A percentile compares a stretch with the other conserved stretches of the same genome.
Evolutionary conservation across 2,329 filamentous ascomycete genomes (phyloP).

Genomic region (Nemania serpens): DNA sequence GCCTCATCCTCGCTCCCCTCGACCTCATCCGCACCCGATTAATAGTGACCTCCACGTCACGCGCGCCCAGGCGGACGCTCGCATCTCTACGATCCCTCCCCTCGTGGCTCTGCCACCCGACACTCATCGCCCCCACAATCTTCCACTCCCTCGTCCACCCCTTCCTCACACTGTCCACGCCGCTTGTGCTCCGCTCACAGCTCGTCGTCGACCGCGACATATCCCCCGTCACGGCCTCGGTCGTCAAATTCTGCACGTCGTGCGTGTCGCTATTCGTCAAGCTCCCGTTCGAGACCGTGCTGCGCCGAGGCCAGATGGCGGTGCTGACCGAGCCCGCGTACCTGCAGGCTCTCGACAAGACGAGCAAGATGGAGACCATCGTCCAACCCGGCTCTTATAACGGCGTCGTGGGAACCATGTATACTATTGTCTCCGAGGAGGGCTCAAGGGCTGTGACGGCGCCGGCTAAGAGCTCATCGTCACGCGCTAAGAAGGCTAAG

Average conservation of each 20-base stretch:
- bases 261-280: conserved; percentile 82
- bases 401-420: conserved; percentile 91
- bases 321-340: conserved; percentile 64
- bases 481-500: conserved; percentile 40
- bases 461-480: conserved; percentile 34
- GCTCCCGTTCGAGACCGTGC: conserved; percentile 87
- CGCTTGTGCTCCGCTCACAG: conserved; percentile 83
- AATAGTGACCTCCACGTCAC: conserved; percentile 80
- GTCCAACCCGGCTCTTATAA: conserved; percentile 80
- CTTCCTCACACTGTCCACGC: conserved; percentile 79
- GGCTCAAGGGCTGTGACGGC: conserved; percentile 61
- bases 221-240: conserved; percentile 79
- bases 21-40: conserved; percentile 89
- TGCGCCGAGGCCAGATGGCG: conserved; percentile 84
- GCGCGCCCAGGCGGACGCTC: conserved; percentile 76
- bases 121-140: conserved; percentile 80
- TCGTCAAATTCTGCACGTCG: conserved; percentile 81
- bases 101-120: conserved; percentile 71
- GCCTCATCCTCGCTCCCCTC: conserved; percentile 80
- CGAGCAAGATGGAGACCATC: conserved; percentile 67
- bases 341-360: conserved; percentile 53
- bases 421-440: conserved; percentile 82
- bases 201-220: conserved; percentile 81
- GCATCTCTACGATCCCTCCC: conserved; percentile 78
- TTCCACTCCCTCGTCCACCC: conserved; percentile 85